Evolutionary conservation across 208 protist species (phyloP).

Genomic region (Trypanosoma rangeli): DNA sequence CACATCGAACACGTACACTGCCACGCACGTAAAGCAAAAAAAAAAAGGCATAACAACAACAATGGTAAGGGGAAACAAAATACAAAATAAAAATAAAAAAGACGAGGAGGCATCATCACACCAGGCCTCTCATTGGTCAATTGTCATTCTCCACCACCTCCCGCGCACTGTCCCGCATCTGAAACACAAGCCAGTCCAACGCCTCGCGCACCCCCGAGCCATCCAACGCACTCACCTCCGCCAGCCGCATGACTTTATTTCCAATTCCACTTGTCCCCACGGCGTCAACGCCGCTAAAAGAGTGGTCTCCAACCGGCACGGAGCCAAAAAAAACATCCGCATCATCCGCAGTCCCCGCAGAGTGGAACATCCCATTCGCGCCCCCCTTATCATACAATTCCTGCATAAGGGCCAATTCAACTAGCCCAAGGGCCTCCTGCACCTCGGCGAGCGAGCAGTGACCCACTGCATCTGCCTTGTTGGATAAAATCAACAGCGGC

Average conservation of each 20-base stretch:
- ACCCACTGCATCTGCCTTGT: conserved; percentile 88
- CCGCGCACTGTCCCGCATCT: conserved; percentile 41
- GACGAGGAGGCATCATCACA: not conserved
- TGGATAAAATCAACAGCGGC: conserved; percentile 91
- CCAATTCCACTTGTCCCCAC: conserved; percentile 65
- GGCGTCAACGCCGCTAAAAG: not conserved
- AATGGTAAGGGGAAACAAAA: too few relatives aligned
- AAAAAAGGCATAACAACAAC: too few relatives aligned
- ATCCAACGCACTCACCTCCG: conserved; percentile 52
- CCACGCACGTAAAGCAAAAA: not conserved
- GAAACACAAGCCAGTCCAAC: conserved; percentile 76
- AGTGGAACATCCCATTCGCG: not conserved
- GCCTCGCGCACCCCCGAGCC: conserved; percentile 52
- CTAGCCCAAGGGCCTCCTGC: conserved; percentile 67
- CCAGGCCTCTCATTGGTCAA: not conserved
- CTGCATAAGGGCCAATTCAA: conserved; percentile 45
- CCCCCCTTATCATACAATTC: conserved; percentile 36
- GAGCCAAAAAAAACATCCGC: not conserved
- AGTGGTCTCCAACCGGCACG: not conserved
- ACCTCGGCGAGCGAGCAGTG: conserved; percentile 58
- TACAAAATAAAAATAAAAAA: too few relatives aligned
- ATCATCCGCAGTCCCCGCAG: not conserved
- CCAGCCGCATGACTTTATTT: conserved; percentile 38
- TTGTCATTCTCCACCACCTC: not conserved
- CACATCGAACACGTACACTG: not conserved